phyloP scores from a whole-genome alignment of 192 early-diverging fungal species.

The Umbelopsis ramanniana region DNA sequence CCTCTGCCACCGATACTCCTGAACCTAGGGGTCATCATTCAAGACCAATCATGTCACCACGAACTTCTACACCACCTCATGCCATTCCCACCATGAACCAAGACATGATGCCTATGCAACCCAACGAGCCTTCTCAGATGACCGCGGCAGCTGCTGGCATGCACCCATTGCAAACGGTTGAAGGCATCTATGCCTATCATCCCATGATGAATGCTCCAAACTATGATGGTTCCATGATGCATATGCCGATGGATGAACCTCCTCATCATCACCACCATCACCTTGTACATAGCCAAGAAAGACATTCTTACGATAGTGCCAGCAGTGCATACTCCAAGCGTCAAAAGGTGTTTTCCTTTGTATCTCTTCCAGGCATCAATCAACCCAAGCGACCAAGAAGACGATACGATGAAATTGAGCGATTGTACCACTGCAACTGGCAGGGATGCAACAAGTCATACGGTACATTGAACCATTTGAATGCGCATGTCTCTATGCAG shows the following conservation, averaged over 20 bases:
- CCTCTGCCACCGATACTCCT: neutral
- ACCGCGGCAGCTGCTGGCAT: neutral
- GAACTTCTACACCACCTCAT: neutral
- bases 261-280: no score
- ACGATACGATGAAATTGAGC: conserved; percentile 69
- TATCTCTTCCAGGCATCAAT: conserved; percentile 57
- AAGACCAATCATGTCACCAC: neutral
- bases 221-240: conserved; percentile 15
- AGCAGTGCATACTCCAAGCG: conserved; percentile 30
- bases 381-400: conserved; percentile 62
- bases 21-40: neutral
- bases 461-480: conserved; percentile 69
- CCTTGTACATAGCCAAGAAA: conserved; percentile 18
- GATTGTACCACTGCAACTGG: conserved; percentile 63
- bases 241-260: conserved; percentile 6
- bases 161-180: conserved; percentile 10
- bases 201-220: conserved; percentile 18
- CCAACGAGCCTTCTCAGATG: neutral
- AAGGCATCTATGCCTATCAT: conserved; percentile 14
- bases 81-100: conserved; percentile 7
- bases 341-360: conserved; percentile 56
- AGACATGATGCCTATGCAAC: conserved; percentile 17
- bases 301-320: conserved; percentile 12
- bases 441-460: conserved; percentile 62
- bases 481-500: conserved; percentile 72